Evolutionary conservation across 768 basidiomycete species (phyloP).

Genomic region (Lactarius trivialis): DNA sequence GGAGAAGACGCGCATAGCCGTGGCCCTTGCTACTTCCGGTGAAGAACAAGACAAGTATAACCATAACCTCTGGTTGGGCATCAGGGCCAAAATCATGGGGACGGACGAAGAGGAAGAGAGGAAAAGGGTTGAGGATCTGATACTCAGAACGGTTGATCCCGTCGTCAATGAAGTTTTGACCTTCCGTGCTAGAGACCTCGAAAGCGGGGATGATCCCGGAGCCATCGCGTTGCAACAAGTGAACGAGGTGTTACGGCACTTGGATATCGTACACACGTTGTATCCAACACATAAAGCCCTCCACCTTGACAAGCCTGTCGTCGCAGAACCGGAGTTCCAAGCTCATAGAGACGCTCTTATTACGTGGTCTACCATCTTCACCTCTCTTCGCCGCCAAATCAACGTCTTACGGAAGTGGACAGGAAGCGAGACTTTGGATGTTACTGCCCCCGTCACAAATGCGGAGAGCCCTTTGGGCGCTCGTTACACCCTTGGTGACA

Average conservation of each 20-base stretch:
- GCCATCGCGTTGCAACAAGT: constrained; percentile 55
- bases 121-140: constrained; percentile 72
- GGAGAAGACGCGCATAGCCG: constrained; percentile 89
- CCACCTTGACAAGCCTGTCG: constrained; percentile 68
- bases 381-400: constrained; percentile 78
- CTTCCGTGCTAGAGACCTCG: constrained; percentile 55
- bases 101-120: constrained; percentile 78
- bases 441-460: constrained; percentile 70
- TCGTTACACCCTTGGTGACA: constrained; percentile 25
- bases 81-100: constrained; percentile 80
- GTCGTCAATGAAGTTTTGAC: constrained; percentile 77
- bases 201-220: constrained; percentile 33
- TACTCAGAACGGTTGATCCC: constrained; percentile 72
- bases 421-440: constrained; percentile 84
- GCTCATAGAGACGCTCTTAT: constrained; percentile 84
- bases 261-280: constrained; percentile 78
- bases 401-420: constrained; percentile 86
- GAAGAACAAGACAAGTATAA: constrained; percentile 65
- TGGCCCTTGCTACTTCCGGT: constrained; percentile 60
- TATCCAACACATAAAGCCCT: constrained; percentile 83
- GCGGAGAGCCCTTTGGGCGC: constrained; percentile 45
- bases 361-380: constrained; percentile 86
- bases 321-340: constrained; percentile 59
- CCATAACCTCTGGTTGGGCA: constrained; percentile 79
- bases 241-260: constrained; percentile 57